Evolutionary conservation across 2,329 filamentous ascomycete species (phyloP).

Genomic region (Graphiopsis chlorocephala): DNA sequence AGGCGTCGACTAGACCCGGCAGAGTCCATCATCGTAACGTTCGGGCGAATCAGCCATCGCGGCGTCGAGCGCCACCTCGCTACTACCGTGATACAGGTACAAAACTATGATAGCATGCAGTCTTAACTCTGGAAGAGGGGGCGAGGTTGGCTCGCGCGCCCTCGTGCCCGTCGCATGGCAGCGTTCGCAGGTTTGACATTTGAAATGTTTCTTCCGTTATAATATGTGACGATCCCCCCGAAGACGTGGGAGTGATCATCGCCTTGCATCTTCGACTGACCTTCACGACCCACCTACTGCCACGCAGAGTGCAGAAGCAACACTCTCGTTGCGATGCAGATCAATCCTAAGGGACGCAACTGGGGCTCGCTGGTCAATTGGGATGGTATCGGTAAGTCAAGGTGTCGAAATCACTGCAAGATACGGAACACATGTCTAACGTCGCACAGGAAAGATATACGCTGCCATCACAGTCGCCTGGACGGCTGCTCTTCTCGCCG

Average conservation of each 20-base stretch:
- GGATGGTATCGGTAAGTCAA: conserved; percentile 20
- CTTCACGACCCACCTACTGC: neutral
- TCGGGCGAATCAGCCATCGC: neutral
- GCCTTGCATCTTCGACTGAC: conserved; percentile 1
- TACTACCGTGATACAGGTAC: conserved; percentile 11
- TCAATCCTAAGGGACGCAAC: conserved; percentile 26
- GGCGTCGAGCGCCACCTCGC: conserved; percentile 4
- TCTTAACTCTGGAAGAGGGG: conserved; percentile 7
- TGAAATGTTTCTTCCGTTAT: neutral
- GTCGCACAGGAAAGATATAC: conserved; percentile 21
- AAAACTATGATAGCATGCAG: conserved; percentile 6
- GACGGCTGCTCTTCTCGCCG: conserved; percentile 23
- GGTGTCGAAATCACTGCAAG: neutral
- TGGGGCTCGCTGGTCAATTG: conserved; percentile 28
- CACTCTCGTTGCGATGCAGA: conserved; percentile 31
- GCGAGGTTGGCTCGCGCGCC: conserved; percentile 1
- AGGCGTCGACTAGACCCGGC: neutral
- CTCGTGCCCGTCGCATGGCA: conserved; percentile 15
- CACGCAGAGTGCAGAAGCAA: neutral
- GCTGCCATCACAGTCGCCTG: conserved; percentile 24
- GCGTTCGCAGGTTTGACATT: conserved; percentile 16
- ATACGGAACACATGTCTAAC: neutral
- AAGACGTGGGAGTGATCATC: neutral
- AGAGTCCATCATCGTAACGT: neutral
- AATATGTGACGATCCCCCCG: conserved; percentile 6